Percentiles rank a stretch among this genome's conserved stretches.
Evolutionary conservation across 1,284 basidiomycete genomes (phyloP).

Genomic region (Takashimella tepidaria): DNA sequence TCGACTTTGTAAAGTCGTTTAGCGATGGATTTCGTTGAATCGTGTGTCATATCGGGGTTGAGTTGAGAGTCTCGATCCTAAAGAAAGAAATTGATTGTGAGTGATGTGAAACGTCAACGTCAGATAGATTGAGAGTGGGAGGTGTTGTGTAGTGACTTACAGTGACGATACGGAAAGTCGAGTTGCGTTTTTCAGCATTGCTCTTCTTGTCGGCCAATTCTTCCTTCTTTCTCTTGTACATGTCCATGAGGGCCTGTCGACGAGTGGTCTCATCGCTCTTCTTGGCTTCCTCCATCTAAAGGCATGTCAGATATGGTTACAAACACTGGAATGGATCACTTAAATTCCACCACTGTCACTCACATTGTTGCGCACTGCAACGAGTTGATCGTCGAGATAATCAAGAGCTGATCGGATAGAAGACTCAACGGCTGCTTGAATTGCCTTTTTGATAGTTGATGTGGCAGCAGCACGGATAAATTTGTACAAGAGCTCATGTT

Average conservation of each 20-base stretch:
- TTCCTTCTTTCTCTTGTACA: constrained; percentile 51
- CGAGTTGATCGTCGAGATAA: constrained; percentile 68
- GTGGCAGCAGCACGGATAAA: constrained; percentile 41
- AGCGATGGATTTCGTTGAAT: constrained; percentile 26
- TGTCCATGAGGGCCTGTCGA: constrained; percentile 63
- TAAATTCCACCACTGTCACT: too few relatives aligned
- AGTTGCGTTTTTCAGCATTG: constrained; percentile 20
- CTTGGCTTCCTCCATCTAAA: constrained; percentile 67
- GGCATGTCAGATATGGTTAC: too few relatives aligned
- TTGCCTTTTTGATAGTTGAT: constrained; percentile 81
- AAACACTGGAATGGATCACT: too few relatives aligned
- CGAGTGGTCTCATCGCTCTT: constrained; percentile 53
- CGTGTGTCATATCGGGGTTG: constrained; percentile 32
- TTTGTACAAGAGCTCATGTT: constrained; percentile 88
- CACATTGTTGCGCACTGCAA: constrained; percentile 47
- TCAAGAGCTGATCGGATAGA: constrained; percentile 76
- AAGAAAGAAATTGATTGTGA: too few relatives aligned
- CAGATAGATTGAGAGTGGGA: too few relatives aligned
- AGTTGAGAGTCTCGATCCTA: constrained; percentile 18
- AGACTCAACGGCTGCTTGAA: constrained; percentile 73
- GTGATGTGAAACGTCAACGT: too few relatives aligned
- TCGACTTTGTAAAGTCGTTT: constrained; percentile 35
- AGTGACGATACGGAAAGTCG: constrained; percentile 38
- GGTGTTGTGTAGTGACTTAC: too few relatives aligned
- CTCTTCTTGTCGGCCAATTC: constrained; percentile 42